Base-by-base conservation (phyloP, 176 grass and related monocot species). In the Guadua angustifolia region DNA sequence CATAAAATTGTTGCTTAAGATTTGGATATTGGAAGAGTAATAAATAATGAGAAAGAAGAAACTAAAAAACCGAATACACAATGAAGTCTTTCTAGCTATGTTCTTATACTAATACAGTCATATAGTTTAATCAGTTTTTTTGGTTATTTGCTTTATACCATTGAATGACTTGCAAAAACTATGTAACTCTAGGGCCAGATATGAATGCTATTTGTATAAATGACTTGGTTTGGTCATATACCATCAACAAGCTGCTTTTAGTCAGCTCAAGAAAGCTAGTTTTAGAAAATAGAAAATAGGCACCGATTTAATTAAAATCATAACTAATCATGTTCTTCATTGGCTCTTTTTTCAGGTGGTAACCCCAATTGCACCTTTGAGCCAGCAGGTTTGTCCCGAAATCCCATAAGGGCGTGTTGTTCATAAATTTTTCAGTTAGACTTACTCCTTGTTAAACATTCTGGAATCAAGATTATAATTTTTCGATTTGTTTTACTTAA, bases 281-380 rank as follows among this genome's bases (percentile, higher is more conserved):
- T 45, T 71, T 15, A 55, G 4, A 63, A 66, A n/a, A n/a, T n/a
- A n/a, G n/a, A n/a, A n/a, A 72, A 13, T 68, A 3, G 42, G 7
- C 3, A 1, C 21, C 26, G 74, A 73, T 25, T 15, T 83, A 17
- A 42, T 78, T 75, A 36, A 78, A 50, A 18, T 15, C 12, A 43
- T 77, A 82, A 70, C 16, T 69, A 84, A 83, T 40, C 29, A 7
- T 13, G 49, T 25, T 64, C 40, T 74, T 63, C 42, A 29, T 88
- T 90, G 13, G 83, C 6, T 81, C 7, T 35, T 51, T 93, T 75
- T 90, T n/a, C 84, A 99, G 93, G 96, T 99, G 70, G 93, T 99
- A 69, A 99, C 96, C n/a, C 96, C 96, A 75, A 92, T 99, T 68
- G 93, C 96, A 87, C 96, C 96, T 62, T 89, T 99, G 66, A 99